These are phyloP conservation scores for Ceratobasidium sp. DNA, from an alignment of 1,284 basidiomycete genomes.

Conservation along the genomic window DNA sequence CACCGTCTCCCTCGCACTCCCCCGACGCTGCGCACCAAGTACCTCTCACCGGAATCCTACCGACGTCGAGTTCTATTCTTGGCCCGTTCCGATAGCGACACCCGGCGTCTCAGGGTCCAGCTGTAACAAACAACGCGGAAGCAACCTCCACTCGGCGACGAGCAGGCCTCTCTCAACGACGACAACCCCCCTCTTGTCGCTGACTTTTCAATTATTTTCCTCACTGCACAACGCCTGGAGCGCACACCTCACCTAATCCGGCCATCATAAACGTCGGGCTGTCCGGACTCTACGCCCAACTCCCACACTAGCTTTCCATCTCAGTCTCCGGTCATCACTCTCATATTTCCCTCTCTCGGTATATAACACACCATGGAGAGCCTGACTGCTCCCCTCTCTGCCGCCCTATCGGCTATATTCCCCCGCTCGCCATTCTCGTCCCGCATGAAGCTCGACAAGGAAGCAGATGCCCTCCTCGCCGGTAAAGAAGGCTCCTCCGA, in stretches of 20 bases:
- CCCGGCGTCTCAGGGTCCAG: background rate
- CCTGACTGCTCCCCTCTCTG: constrained; percentile 38
- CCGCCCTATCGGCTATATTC: constrained; percentile 42
- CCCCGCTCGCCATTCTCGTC: constrained; percentile 34
- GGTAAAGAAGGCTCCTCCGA: constrained; percentile 18
- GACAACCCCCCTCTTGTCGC: background rate
- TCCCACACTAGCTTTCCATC: constrained; percentile 14
- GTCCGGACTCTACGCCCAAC: background rate
- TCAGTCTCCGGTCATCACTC: constrained; percentile 13
- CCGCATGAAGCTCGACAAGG: constrained; percentile 28
- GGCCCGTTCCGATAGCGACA: constrained; percentile 1
- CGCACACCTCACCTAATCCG: background rate
- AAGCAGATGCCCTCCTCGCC: constrained; percentile 28
- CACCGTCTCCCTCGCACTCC: no score
- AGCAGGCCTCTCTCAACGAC: constrained; percentile 10
- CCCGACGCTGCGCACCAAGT: constrained; percentile 6
- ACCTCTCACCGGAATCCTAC: background rate
- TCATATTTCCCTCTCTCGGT: background rate
- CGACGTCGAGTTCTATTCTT: no score
- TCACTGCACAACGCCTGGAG: background rate
- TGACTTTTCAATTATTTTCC: background rate
- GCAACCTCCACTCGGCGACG: constrained; percentile 4
- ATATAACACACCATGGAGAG: constrained; percentile 27
- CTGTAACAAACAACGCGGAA: background rate
- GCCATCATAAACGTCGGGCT: background rate